Conservation (phyloP, 164 flowering plant genomes). For the Dillenia turbinata region DNA sequence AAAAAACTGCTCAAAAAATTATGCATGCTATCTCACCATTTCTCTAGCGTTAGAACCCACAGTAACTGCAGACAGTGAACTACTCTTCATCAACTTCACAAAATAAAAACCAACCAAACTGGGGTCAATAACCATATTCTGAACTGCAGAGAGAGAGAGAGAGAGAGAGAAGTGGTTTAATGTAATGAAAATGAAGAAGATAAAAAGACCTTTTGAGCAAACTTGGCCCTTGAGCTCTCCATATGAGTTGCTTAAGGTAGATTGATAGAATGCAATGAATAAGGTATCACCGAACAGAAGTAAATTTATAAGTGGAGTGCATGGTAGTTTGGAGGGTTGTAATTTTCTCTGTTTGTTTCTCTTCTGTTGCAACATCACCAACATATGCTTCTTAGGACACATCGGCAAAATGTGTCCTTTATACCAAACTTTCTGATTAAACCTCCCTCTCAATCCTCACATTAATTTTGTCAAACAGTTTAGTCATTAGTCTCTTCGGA, state of each 20-base stretch:
- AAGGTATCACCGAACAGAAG: neutral
- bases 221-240: slow-evolving; percentile 9
- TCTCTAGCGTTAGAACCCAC: slow-evolving; percentile 20
- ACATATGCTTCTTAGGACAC: slow-evolving; percentile 6
- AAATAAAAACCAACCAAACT: slow-evolving; percentile 1
- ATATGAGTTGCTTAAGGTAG: neutral
- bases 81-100: slow-evolving; percentile 20
- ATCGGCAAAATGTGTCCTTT: slow-evolving; percentile 14
- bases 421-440: slow-evolving; percentile 57
- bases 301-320: slow-evolving; percentile 10
- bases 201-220: slow-evolving; percentile 25
- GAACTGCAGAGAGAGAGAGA: neutral
- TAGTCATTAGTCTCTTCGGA: neutral
- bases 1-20: too few species aligned
- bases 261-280: neutral
- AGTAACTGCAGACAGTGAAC: slow-evolving; percentile 22
- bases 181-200: neutral
- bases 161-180: neutral
- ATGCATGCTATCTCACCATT: slow-evolving; percentile 13
- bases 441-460: slow-evolving; percentile 39
- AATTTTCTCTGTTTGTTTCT: slow-evolving; percentile 13
- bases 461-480: neutral
- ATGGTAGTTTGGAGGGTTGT: slow-evolving; percentile 29
- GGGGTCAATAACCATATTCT: neutral
- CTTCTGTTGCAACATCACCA: slow-evolving; percentile 37